These are phyloP conservation scores for Margaritispora aquatica DNA, from an alignment of 495 filamentous ascomycete species.

Conservation along the genomic window DNA sequence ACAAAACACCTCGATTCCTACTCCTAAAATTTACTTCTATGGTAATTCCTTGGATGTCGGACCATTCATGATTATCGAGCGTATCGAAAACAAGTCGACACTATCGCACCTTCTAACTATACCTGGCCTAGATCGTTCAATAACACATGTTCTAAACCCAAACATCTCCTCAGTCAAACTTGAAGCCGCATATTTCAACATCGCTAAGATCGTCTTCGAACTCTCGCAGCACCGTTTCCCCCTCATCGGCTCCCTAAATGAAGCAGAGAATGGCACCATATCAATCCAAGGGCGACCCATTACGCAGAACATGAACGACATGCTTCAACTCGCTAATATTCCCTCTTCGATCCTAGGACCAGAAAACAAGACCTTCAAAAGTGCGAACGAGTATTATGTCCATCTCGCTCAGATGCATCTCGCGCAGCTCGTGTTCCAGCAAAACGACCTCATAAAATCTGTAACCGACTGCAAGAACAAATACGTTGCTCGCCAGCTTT, in stretches of 20 bases:
- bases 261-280: neutral
- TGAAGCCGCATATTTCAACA: constrained; percentile 22
- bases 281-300: constrained; percentile 11
- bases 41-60: constrained; percentile 25
- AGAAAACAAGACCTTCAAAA: constrained; percentile 27
- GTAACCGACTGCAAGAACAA: constrained; percentile 29
- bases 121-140: constrained; percentile 18
- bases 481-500: constrained; percentile 29
- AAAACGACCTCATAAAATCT: constrained; percentile 30
- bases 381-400: constrained; percentile 33
- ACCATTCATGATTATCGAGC: constrained; percentile 36
- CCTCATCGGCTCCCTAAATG: constrained; percentile 28
- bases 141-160: constrained; percentile 24
- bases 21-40: constrained; percentile 25
- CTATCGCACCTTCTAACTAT: constrained; percentile 22
- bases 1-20: constrained; percentile 26
- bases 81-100: constrained; percentile 23
- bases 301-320: constrained; percentile 23
- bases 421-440: constrained; percentile 32
- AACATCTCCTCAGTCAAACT: constrained; percentile 25
- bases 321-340: constrained; percentile 16
- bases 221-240: constrained; percentile 22
- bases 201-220: constrained; percentile 28
- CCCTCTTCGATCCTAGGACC: constrained; percentile 17
- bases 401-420: constrained; percentile 34